Evolutionary conservation across 345 rosid species (phyloP).

Genomic region (Populus nigra): DNA sequence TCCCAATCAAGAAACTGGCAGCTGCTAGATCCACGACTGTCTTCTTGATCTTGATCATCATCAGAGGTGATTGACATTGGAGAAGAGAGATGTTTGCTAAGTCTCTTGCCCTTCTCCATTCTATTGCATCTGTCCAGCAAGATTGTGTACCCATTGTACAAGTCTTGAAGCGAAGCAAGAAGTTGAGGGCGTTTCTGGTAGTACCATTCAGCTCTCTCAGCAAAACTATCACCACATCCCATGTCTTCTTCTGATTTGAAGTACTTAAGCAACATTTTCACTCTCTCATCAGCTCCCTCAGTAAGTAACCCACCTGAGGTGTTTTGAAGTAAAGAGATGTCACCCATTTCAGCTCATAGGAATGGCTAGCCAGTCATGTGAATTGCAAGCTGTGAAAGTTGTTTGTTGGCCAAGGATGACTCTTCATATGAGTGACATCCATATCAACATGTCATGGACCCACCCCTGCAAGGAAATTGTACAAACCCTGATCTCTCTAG

Average conservation of each 20-base stretch:
- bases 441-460: neutral
- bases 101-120: constrained; percentile 9
- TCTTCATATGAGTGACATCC: neutral
- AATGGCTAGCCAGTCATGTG: neutral
- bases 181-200: constrained; percentile 67
- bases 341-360: neutral
- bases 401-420: neutral
- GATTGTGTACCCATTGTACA: constrained; percentile 53
- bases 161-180: constrained; percentile 52
- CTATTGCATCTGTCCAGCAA: constrained; percentile 41
- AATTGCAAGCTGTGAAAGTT: neutral
- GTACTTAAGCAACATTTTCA: constrained; percentile 33
- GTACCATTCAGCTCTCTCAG: constrained; percentile 66
- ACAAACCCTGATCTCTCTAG: neutral
- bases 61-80: neutral
- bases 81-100: constrained; percentile 8
- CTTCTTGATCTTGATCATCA: constrained; percentile 8
- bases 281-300: constrained; percentile 47
- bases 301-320: neutral
- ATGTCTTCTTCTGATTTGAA: constrained; percentile 30
- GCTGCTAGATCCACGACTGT: constrained; percentile 5
- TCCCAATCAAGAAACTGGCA: constrained; percentile 33
- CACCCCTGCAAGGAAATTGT: neutral
- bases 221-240: constrained; percentile 46
- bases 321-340: neutral